These are phyloP conservation scores for Euphorbia corollata DNA, from an alignment of 441 rosid species.

Conservation along the genomic window DNA sequence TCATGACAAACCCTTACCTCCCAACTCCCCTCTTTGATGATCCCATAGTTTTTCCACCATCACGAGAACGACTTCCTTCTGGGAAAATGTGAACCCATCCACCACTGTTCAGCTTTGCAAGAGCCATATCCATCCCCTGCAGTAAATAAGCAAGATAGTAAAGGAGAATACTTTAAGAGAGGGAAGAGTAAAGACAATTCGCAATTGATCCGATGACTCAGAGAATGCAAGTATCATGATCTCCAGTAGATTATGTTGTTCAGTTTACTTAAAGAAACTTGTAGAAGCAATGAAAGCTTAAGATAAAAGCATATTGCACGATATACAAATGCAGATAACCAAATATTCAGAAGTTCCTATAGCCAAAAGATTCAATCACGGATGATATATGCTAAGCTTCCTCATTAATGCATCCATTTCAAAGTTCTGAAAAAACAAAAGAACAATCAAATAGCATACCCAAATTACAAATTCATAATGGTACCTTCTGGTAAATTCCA, in stretches of 20 bases:
- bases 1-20: constrained; percentile 42
- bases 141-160: background rate
- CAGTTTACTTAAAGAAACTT: background rate
- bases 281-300: background rate
- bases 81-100: constrained; percentile 99
- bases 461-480: background rate
- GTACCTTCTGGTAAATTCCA: constrained; percentile 93
- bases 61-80: constrained; percentile 88
- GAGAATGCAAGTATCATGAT: background rate
- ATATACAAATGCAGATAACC: background rate
- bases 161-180: too few species aligned
- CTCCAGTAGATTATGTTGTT: background rate
- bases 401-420: background rate
- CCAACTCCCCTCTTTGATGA: constrained; percentile 90
- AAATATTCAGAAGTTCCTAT: background rate
- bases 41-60: constrained; percentile 83
- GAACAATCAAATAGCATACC: background rate
- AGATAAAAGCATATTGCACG: background rate
- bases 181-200: too few species aligned
- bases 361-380: too few species aligned
- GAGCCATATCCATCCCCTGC: constrained; percentile 96
- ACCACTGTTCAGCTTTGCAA: constrained; percentile 72
- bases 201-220: background rate
- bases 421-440: background rate
- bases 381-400: too few species aligned